Evolutionary conservation across 352 stramenopile species (phyloP).

Genomic region (Globisporangium spiculum): DNA sequence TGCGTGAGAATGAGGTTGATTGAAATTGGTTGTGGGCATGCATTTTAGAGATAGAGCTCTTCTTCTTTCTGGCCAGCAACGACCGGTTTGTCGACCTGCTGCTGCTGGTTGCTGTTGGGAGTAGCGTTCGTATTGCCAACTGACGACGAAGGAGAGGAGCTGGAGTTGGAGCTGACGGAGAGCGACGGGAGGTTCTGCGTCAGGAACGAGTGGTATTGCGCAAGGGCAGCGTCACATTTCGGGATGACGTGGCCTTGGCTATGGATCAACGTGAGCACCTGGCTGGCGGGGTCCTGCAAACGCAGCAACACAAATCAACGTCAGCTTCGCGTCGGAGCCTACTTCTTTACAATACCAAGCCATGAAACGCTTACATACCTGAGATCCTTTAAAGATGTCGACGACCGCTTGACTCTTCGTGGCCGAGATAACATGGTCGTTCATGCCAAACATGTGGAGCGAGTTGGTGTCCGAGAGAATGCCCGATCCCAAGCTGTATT

Average conservation of each 20-base stretch:
- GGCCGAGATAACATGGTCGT: slow-evolving; percentile 78
- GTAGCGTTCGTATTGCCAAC: slow-evolving; percentile 12
- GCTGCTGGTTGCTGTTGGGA: slow-evolving; percentile 5
- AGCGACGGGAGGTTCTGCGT: slow-evolving; percentile 21
- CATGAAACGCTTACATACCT: slow-evolving; percentile 29
- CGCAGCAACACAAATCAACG: background rate
- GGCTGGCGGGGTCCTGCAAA: slow-evolving; percentile 11
- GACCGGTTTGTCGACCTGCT: slow-evolving; percentile 5
- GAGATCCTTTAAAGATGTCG: slow-evolving; percentile 50
- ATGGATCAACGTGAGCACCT: slow-evolving; percentile 62
- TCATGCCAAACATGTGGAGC: slow-evolving; percentile 76
- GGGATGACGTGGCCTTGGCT: slow-evolving; percentile 78
- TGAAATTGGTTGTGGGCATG: too few species aligned
- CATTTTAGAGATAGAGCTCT: slow-evolving; percentile 15
- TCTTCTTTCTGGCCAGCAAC: slow-evolving; percentile 6
- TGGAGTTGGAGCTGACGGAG: slow-evolving; percentile 5
- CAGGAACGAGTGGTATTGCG: slow-evolving; percentile 56
- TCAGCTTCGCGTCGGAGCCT: background rate
- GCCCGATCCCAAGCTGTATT: slow-evolving; percentile 53
- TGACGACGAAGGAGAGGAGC: slow-evolving; percentile 2
- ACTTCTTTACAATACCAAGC: background rate
- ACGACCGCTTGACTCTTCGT: slow-evolving; percentile 68
- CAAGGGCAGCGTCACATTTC: slow-evolving; percentile 57
- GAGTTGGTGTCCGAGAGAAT: slow-evolving; percentile 50
- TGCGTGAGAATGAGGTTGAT: background rate